Evolutionary conservation across 495 filamentous ascomycete genomes (phyloP).

Genomic region (Xylaria telfairii): DNA sequence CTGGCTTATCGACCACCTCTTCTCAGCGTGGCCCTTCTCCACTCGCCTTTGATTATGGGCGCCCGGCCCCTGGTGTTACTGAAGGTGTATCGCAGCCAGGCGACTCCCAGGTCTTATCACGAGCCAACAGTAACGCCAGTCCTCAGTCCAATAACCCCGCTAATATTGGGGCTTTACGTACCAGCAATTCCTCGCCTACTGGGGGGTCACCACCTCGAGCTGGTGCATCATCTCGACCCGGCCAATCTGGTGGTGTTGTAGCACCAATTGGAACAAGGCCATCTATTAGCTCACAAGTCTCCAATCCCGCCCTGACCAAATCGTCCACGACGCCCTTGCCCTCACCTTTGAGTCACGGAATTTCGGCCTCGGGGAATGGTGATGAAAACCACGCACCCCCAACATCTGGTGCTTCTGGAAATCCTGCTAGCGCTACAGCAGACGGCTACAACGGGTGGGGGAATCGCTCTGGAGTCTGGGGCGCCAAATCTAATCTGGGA

Average conservation of each 20-base stretch:
- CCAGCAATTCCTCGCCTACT: constrained; percentile 83
- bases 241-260: constrained; percentile 64
- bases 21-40: constrained; percentile 64
- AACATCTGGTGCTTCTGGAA: constrained; percentile 44
- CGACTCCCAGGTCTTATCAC: constrained; percentile 68
- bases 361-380: constrained; percentile 55
- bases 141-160: constrained; percentile 72
- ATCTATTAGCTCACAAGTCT: constrained; percentile 53
- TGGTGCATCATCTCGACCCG: constrained; percentile 55
- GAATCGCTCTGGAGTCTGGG: constrained; percentile 75
- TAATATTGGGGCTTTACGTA: constrained; percentile 71
- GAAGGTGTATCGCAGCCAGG: constrained; percentile 53
- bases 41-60: constrained; percentile 55
- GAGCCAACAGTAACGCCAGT: constrained; percentile 87
- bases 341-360: constrained; percentile 84
- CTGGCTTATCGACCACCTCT: constrained; percentile 59
- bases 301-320: constrained; percentile 77
- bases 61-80: constrained; percentile 43
- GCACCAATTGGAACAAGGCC: constrained; percentile 95
- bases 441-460: constrained; percentile 70
- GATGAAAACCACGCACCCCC: constrained; percentile 40
- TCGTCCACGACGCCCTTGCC: constrained; percentile 88
- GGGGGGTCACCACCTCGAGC: constrained; percentile 84
- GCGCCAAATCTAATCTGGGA: constrained; percentile 70
- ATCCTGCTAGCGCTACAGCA: constrained; percentile 46